Evolutionary conservation across 768 basidiomycete species (phyloP), one percentile per base, ranked within the genome.

Genomic region (Dioszegia crocea): DNA sequence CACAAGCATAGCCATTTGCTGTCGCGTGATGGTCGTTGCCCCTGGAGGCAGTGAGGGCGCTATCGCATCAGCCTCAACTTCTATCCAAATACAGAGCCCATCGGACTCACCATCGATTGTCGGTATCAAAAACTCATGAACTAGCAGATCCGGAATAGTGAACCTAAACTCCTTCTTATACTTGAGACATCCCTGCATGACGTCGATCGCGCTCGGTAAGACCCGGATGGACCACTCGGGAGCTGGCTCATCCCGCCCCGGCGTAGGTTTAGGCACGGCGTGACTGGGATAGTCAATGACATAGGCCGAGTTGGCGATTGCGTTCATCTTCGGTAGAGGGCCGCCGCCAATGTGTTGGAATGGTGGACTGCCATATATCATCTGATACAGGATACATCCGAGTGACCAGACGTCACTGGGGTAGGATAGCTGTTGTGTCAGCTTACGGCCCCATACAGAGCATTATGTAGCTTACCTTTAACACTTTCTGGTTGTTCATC

Each of bases 351-450:
- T 82, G 63, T 88, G 85, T 38, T 88, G 85, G 81, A 98, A 99
- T 1, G 94, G 94, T 0, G 91, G 88, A 19, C 85, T 84, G 17
- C 94, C 91, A 70, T 98, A 98, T 11, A 97, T 84, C 91, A 99
- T 97, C 73, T 99, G 94, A 78, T 99, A 97, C 30, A 98, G 81
- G 71, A 99, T 99, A 77, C 91, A 94, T 1, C 94, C 94, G 1
- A 99, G 81, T 2, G 92, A 96, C 94, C 94, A 99, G 40, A 99
- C 90, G 75, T 99, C 94, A 53, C 89, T 91, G 0, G 92, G 86
- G 23, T 93, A 87, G 3, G 94, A 96, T 52, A 98, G 76, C 79
- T 80, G 60, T 23, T 16, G 47, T 59, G 23, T 51, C 53, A 47
- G 16, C 30, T 27, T 33, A 4, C 30, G 14, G 21, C 23, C 5